Percentiles rank a stretch among this genome's conserved stretches.
phyloP scores from a whole-genome alignment of 2,329 filamentous ascomycete genomes.

The Hymenoscyphus repandus region DNA sequence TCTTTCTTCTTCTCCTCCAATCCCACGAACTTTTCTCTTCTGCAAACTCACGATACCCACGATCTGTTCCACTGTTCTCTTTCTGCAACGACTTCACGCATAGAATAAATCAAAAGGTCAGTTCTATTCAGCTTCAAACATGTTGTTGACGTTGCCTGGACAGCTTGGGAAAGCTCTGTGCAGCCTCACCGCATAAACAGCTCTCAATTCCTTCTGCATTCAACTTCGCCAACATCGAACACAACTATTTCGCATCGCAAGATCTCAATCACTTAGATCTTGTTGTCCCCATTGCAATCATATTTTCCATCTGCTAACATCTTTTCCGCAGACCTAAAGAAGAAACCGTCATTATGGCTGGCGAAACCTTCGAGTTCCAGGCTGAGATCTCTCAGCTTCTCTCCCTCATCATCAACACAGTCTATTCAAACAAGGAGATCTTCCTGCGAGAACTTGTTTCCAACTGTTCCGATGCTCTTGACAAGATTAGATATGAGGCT shows the following conservation, averaged over 20 bases:
- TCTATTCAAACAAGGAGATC: conserved; percentile 99
- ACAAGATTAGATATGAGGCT: conserved; percentile 99
- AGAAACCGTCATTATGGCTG: conserved; percentile 62
- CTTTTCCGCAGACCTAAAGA: conserved; percentile 7
- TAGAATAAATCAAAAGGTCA: conserved; percentile 10
- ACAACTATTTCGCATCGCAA: neutral
- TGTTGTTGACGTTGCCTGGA: conserved; percentile 5
- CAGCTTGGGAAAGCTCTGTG: conserved; percentile 9
- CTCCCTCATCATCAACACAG: conserved; percentile 99
- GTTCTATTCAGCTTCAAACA: neutral
- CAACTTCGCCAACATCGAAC: neutral
- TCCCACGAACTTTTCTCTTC: conserved; percentile 4
- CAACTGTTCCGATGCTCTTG: conserved; percentile 96
- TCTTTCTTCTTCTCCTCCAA: neutral
- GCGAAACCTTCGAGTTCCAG: conserved; percentile 99
- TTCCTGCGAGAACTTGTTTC: conserved; percentile 98
- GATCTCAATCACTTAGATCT: neutral
- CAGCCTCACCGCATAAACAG: conserved; percentile 18
- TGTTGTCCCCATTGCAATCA: neutral
- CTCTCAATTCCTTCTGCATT: neutral
- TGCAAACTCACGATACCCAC: conserved; percentile 7
- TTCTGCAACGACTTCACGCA: conserved; percentile 10
- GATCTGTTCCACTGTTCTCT: neutral
- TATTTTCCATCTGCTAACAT: conserved; percentile 12
- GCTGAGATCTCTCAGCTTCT: conserved; percentile 99